Evolutionary conservation across 495 filamentous ascomycete species (phyloP), one percentile per base, ranked within the genome.

Genomic region (Recurvomyces mirabilis): DNA sequence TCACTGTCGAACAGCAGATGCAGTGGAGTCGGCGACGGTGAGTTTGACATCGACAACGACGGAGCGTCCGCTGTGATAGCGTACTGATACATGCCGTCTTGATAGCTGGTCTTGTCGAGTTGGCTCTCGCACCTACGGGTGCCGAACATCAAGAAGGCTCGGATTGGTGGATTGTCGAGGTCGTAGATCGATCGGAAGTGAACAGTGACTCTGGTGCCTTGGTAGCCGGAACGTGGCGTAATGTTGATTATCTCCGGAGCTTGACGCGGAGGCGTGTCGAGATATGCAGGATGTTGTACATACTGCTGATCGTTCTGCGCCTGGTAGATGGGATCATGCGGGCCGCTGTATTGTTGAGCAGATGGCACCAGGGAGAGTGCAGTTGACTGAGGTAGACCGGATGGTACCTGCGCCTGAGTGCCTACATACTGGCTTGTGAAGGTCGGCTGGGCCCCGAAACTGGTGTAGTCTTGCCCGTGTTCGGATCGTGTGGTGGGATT

Each of bases 151-250:
- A 95, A 62, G 50, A 68, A 77, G 49, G 84, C 73, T 29, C 65
- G 68, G 1, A 73, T 68, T 18, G 69, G 59, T 2, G 71, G 67
- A 2, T 75, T 68, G 15, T 72, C 68, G 52, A 81, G 62, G 50
- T 94, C 85, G 59, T 81, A 82, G 22, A 77, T 72, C 11, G 78
- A 80, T 48, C 76, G 74, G 34, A 94, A 74, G 58, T 82, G 77
- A 38, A 94, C 72, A 31, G 70, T 65, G 6, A 95, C 66, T 48
- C 74, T 72, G 12, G 79, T 81, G 38, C 83, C 84, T 57, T 73
- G 69, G 2, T 67, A 57, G 19, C 89, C 91, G 52, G 69, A 61
- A 26, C 66, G 65, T 13, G 91, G 89, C 25, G 70, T 64, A 59
- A 76, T 85, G 32, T 75, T 78, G 23, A 73, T 67, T 39, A 94